Conservation (phyloP, 2,329 filamentous ascomycete species). For the Cladosporium sp. region DNA sequence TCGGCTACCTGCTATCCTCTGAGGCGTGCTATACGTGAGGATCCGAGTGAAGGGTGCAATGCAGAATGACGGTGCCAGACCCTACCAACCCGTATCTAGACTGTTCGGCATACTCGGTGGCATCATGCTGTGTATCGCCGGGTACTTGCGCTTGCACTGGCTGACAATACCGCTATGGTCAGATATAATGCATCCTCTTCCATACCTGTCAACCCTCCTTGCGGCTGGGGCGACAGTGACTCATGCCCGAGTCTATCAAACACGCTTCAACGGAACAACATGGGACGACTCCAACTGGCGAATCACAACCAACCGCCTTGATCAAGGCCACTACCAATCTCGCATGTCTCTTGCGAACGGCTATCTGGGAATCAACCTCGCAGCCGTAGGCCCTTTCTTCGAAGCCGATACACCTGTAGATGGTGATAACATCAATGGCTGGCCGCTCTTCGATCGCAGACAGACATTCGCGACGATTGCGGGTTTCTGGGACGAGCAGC, state of each 20-base stretch:
- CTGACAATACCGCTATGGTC: not conserved
- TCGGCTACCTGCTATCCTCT: not conserved
- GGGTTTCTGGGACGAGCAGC: slow-evolving; percentile 62
- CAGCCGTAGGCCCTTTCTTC: slow-evolving; percentile 61
- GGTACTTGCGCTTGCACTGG: not conserved
- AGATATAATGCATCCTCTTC: slow-evolving; percentile 1
- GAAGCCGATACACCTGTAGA: slow-evolving; percentile 54
- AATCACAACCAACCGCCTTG: slow-evolving; percentile 49
- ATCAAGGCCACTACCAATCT: slow-evolving; percentile 57
- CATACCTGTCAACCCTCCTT: not conserved
- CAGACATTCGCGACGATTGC: slow-evolving; percentile 65
- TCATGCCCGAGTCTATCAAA: slow-evolving; percentile 38
- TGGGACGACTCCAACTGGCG: slow-evolving; percentile 59
- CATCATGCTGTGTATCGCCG: not conserved
- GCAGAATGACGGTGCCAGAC: not conserved
- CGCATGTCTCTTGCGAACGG: slow-evolving; percentile 60
- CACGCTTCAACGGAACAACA: slow-evolving; percentile 49
- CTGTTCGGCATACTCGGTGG: not conserved
- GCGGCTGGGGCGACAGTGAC: not conserved
- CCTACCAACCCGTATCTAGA: not conserved
- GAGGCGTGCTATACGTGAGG: not conserved
- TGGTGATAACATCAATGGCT: slow-evolving; percentile 54
- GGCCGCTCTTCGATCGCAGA: slow-evolving; percentile 61
- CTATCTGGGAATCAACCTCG: slow-evolving; percentile 61
- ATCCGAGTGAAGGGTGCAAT: not conserved